Evolutionary conservation across 2,329 filamentous ascomycete genomes (phyloP), one percentile per base, ranked within the genome.

Genomic region (Claviceps arundinis): DNA sequence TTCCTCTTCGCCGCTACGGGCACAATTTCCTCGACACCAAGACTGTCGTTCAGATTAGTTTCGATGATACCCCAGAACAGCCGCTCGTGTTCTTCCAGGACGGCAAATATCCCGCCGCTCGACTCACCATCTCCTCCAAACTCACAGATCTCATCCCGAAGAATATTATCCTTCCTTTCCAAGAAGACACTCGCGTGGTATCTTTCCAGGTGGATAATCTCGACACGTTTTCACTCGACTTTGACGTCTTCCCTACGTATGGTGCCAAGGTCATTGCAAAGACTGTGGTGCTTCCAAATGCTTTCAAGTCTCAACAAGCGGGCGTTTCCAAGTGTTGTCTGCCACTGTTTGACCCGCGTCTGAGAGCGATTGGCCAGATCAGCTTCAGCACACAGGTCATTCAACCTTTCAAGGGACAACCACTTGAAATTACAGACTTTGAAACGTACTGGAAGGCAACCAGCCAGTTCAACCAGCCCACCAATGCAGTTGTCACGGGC

Each of bases 381-480:
- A 89, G 82, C 57, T 98, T 98, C 73, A 87, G 87, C 57, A 95
- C 89, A 52, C 90, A 97, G 64, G 89, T 97, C 26, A 94, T 98
- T 65, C 96, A 95, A 63, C 93, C 93, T 0, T 98, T 97, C 70
- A 82, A 84, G 56, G 91, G 93, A 7, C 85, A 89, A 55, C 89
- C 93, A 3, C 74, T 98, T 22, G 93, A 98, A 67, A 96, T 98
- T 55, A 95, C 93, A 1, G 90, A 97, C 63, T 98, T 97, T 61
- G 93, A 95, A 56, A 97, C 93, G 0, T 98, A 98, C 68, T 98
- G 93, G 93, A 98, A 97, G 68, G 91, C 91, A 0, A 98, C 93
- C 1, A 95, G 89, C 62, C 89, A 95, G 60, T 78, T 93, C 47
- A 89, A 95, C 64, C 83, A 87, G 49, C 69, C 69, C 1, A 87